Percentiles rank a stretch among this genome's conserved stretches.
These are phyloP conservation scores for Vaccinium macrocarpon DNA, from an alignment of 148 eudicot genomes.

Conservation along the genomic window DNA sequence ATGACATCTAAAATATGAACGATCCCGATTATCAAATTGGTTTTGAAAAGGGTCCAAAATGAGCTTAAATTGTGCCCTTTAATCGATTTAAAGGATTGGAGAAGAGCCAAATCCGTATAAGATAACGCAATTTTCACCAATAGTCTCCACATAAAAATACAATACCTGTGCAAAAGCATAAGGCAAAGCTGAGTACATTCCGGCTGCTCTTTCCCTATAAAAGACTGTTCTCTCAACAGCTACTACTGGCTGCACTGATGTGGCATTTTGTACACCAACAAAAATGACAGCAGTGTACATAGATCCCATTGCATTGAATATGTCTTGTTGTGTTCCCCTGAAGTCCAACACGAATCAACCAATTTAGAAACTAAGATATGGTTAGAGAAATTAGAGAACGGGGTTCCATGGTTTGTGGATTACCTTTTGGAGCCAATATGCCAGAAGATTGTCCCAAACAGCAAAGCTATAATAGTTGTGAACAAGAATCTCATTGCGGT, in stretches of 20 bases:
- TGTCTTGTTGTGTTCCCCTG: slow-evolving; percentile 37
- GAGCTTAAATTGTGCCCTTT: no score
- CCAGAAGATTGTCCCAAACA: slow-evolving; percentile 62
- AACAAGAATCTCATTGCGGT: slow-evolving; percentile 55
- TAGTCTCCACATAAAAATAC: background rate
- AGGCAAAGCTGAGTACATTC: slow-evolving; percentile 68
- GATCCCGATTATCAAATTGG: no score
- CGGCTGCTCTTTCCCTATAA: slow-evolving; percentile 67
- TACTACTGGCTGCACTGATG: slow-evolving; percentile 61
- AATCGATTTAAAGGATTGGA: no score
- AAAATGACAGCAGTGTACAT: slow-evolving; percentile 51
- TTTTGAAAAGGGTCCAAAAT: no score
- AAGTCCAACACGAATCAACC: background rate
- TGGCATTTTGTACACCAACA: slow-evolving; percentile 48
- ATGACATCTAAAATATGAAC: no score
- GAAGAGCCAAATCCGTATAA: no score
- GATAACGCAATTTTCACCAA: background rate
- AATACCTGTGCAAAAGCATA: slow-evolving; percentile 66
- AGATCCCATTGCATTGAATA: slow-evolving; percentile 65
- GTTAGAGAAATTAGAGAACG: background rate
- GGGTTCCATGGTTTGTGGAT: background rate
- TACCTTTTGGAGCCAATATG: slow-evolving; percentile 45
- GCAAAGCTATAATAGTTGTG: slow-evolving; percentile 38
- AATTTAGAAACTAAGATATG: background rate
- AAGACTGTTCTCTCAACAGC: slow-evolving; percentile 62